phyloP scores from a whole-genome alignment of 345 rosid species.

The Brassica rapa region DNA sequence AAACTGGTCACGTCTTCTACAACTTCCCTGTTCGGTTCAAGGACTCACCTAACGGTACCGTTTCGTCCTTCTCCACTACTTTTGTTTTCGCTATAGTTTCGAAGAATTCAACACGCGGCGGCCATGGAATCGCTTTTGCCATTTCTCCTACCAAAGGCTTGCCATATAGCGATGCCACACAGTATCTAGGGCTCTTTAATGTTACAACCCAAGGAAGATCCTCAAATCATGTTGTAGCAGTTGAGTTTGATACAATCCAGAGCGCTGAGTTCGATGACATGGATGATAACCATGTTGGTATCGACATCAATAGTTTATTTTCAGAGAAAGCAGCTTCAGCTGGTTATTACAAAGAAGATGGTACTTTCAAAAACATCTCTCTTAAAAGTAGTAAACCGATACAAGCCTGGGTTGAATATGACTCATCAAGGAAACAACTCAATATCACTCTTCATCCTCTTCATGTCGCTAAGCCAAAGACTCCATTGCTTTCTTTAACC shows the following conservation, averaged over 20 bases:
- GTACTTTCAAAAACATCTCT: slow-evolving; percentile 34
- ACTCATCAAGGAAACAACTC: slow-evolving; percentile 48
- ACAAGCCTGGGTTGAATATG: slow-evolving; percentile 87
- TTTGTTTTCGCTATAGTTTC: slow-evolving; percentile 68
- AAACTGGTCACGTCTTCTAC: no score
- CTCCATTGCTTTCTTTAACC: not conserved
- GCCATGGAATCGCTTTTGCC: slow-evolving; percentile 68
- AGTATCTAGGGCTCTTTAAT: slow-evolving; percentile 61
- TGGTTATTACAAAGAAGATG: slow-evolving; percentile 44
- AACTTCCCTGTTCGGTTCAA: not conserved
- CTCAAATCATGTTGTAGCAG: slow-evolving; percentile 66
- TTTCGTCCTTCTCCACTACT: slow-evolving; percentile 42
- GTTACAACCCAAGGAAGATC: slow-evolving; percentile 40
- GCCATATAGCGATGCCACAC: slow-evolving; percentile 41
- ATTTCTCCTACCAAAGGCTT: slow-evolving; percentile 51
- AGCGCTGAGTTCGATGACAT: slow-evolving; percentile 55
- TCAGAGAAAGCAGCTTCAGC: slow-evolving; percentile 57
- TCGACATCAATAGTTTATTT: slow-evolving; percentile 55
- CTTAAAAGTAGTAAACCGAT: slow-evolving; percentile 47
- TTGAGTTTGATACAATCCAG: slow-evolving; percentile 68
- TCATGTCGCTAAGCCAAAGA: slow-evolving; percentile 31
- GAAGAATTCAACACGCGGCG: slow-evolving; percentile 44
- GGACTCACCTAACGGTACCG: not conserved
- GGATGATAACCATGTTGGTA: slow-evolving; percentile 36
- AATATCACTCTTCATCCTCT: slow-evolving; percentile 54